Conservation (phyloP, 345 rosid species). For the Eucalyptus cladocalyx region DNA sequence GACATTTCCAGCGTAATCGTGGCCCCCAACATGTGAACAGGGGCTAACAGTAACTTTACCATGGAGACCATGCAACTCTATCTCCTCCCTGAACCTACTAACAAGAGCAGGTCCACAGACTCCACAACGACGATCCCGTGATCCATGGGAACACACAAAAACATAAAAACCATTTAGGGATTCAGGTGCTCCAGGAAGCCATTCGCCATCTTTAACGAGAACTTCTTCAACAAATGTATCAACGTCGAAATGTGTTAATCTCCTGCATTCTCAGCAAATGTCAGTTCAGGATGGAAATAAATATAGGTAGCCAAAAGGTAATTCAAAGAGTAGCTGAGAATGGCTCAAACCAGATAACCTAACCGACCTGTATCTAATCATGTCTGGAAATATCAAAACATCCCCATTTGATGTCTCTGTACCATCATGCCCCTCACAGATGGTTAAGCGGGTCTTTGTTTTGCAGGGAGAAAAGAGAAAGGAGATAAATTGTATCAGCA, state of each 20-base stretch:
- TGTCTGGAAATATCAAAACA: constrained; percentile 93
- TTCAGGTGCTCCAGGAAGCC: constrained; percentile 94
- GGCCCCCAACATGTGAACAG: constrained; percentile 97
- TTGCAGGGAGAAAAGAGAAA: neutral
- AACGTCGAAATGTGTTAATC: constrained; percentile 97
- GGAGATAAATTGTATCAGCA: neutral
- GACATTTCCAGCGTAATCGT: constrained; percentile 91
- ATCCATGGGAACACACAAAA: constrained; percentile 93
- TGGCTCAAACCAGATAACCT: neutral
- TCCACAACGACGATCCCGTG: constrained; percentile 85
- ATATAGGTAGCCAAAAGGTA: neutral
- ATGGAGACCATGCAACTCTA: constrained; percentile 55
- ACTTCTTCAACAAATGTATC: constrained; percentile 98
- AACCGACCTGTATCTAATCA: constrained; percentile 88
- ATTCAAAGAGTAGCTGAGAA: neutral
- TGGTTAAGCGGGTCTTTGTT: constrained; percentile 68
- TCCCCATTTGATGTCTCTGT: constrained; percentile 96
- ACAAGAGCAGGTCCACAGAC: constrained; percentile 87
- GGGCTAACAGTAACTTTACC: constrained; percentile 91
- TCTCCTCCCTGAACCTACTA: constrained; percentile 81
- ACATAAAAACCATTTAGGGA: constrained; percentile 62
- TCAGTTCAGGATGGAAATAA: neutral
- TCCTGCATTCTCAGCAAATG: constrained; percentile 47
- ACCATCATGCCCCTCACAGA: constrained; percentile 99
- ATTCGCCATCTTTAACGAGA: constrained; percentile 87